These are phyloP conservation scores for Paramecium caudatum DNA, from an alignment of 73 alveolate species.

Conservation along the genomic window DNA sequence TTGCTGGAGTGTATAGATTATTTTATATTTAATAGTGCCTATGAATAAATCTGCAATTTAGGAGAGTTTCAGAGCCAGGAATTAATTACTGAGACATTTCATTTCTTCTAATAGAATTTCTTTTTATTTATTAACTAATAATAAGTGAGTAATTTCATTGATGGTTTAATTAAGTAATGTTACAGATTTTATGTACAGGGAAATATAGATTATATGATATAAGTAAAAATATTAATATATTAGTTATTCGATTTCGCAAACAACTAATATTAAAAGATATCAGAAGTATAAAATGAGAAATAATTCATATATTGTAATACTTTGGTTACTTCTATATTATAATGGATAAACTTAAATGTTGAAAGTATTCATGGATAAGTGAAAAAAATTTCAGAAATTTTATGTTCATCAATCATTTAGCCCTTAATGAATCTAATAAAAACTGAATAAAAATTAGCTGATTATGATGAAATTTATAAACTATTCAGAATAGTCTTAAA, in stretches of 20 bases:
- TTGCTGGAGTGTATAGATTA: constrained; percentile 28
- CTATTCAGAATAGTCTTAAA: neutral
- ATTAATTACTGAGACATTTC: neutral
- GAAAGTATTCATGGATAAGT: neutral
- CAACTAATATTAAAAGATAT: neutral
- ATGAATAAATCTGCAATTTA: constrained; percentile 34
- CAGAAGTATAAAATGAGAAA: neutral
- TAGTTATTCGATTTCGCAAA: constrained; percentile 54
- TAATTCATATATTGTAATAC: neutral
- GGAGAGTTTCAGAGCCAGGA: neutral
- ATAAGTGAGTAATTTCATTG: neutral
- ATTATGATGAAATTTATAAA: constrained; percentile 3
- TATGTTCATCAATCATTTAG: neutral
- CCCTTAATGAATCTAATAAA: neutral
- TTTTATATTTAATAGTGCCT: constrained; percentile 12
- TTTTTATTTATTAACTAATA: neutral
- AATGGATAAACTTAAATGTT: constrained; percentile 30
- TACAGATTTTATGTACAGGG: neutral
- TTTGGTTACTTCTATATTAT: neutral
- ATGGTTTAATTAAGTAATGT: neutral
- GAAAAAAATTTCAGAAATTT: neutral
- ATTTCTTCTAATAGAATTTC: constrained; percentile 6
- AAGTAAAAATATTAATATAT: neutral
- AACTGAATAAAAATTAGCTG: neutral
- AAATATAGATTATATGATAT: neutral